These are phyloP conservation scores for Aquilaria sinensis DNA, from an alignment of 345 rosid genomes.

Conservation along the genomic window DNA sequence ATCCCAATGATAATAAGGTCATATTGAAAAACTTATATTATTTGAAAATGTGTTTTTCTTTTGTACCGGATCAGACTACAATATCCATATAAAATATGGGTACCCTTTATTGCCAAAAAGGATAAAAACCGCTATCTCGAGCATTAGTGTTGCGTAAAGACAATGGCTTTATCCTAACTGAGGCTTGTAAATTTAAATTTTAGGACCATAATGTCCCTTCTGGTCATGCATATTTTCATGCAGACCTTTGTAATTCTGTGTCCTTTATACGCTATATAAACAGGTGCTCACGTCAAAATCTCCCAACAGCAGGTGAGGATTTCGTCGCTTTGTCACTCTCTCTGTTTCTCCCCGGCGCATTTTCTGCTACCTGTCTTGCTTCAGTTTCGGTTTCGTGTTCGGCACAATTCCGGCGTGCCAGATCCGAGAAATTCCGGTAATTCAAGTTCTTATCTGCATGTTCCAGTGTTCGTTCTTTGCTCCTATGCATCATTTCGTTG, in stretches of 20 bases:
- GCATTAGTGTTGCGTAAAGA: too few species aligned
- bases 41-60: too few species aligned
- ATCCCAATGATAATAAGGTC: too few species aligned
- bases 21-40: too few species aligned
- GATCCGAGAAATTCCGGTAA: constrained; percentile 25
- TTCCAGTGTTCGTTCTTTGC: background rate
- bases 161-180: too few species aligned
- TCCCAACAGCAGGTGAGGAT: background rate
- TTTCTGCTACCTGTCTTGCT: constrained; percentile 1
- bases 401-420: constrained; percentile 1
- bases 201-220: constrained; percentile 13
- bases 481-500: background rate
- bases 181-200: too few species aligned
- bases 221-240: background rate
- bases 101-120: too few species aligned
- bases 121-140: too few species aligned
- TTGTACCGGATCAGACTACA: too few species aligned
- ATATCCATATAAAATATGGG: too few species aligned
- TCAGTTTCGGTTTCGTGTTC: constrained; percentile 14
- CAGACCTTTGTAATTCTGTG: constrained; percentile 1
- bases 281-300: constrained; percentile 7
- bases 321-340: background rate
- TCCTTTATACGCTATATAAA: background rate
- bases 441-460: background rate
- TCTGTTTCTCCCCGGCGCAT: background rate